phyloP scores from a whole-genome alignment of 1,284 basidiomycete genomes.

The Sanghuangporus baumii region DNA sequence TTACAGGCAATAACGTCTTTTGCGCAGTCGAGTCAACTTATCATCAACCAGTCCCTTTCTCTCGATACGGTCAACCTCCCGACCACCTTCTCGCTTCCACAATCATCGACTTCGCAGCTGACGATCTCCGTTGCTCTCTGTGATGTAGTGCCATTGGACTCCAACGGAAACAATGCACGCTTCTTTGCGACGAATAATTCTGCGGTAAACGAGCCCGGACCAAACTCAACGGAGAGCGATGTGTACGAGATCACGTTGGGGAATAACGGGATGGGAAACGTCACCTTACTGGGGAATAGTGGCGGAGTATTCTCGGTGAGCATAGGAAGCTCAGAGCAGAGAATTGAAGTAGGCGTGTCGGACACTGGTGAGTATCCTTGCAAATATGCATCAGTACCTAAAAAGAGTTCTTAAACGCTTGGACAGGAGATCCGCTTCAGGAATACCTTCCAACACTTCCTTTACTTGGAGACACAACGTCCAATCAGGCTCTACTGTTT shows the following conservation, averaged over 20 bases:
- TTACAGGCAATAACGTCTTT: background rate
- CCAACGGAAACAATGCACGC: conserved; percentile 25
- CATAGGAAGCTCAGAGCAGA: conserved; percentile 30
- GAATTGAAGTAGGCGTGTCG: conserved; percentile 57
- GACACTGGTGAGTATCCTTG: conserved; percentile 37
- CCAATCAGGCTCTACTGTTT: conserved; percentile 71
- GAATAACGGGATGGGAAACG: conserved; percentile 50
- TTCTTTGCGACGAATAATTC: conserved; percentile 57
- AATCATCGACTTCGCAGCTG: conserved; percentile 34
- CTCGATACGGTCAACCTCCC: conserved; percentile 2
- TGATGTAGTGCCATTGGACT: conserved; percentile 22
- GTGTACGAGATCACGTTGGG: conserved; percentile 46
- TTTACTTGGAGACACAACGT: conserved; percentile 71
- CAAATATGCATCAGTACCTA: background rate
- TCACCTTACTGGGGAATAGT: conserved; percentile 35
- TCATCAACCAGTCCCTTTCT: conserved; percentile 12
- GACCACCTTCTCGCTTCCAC: conserved; percentile 27
- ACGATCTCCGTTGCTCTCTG: conserved; percentile 59
- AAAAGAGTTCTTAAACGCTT: background rate
- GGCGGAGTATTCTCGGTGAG: conserved; percentile 49
- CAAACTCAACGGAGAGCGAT: conserved; percentile 34
- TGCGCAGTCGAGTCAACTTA: conserved; percentile 4
- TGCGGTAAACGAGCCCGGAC: conserved; percentile 34
- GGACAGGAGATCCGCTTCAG: conserved; percentile 39
- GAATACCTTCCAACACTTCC: conserved; percentile 40